A percentile compares a stretch with the other conserved stretches of the same genome.
phyloP scores from a whole-genome alignment of 306 rosid species.

The Lotus japonicus region DNA sequence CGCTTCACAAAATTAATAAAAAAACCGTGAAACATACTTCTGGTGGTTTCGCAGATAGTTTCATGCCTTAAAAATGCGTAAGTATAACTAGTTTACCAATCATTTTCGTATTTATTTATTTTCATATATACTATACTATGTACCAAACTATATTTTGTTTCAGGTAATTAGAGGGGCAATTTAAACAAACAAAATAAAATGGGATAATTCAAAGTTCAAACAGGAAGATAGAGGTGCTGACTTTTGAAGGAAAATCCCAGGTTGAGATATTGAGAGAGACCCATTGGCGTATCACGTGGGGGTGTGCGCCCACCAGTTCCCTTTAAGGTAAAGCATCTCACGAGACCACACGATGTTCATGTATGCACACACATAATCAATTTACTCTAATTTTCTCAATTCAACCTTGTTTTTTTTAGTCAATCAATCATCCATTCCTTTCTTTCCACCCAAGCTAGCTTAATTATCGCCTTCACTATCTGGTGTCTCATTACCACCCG shows the following conservation, averaged over 20 bases:
- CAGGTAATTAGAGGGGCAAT: neutral
- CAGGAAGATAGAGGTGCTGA: conserved; percentile 24
- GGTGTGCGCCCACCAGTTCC: conserved; percentile 52
- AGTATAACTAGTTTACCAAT: too few relatives aligned
- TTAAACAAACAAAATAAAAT: neutral
- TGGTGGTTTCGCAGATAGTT: too few relatives aligned
- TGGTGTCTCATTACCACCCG: too few relatives aligned
- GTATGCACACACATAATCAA: neutral
- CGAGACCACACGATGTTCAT: conserved; percentile 25
- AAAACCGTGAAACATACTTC: too few relatives aligned
- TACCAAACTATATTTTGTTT: too few relatives aligned
- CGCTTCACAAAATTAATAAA: too few relatives aligned
- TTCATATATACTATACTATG: too few relatives aligned
- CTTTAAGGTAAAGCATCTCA: conserved; percentile 54
- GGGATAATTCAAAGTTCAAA: neutral
- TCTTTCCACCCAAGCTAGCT: conserved; percentile 8
- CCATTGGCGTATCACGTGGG: conserved; percentile 84
- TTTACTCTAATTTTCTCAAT: neutral
- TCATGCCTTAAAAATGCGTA: too few relatives aligned
- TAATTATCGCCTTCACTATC: neutral
- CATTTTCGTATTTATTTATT: too few relatives aligned
- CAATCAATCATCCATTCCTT: neutral
- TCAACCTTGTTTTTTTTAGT: neutral
- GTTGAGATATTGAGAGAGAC: conserved; percentile 42
- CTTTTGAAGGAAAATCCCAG: conserved; percentile 35